Evolutionary conservation across 441 rosid species (phyloP), one percentile per base, ranked within the genome.

Genomic region (Populus hybrid): DNA sequence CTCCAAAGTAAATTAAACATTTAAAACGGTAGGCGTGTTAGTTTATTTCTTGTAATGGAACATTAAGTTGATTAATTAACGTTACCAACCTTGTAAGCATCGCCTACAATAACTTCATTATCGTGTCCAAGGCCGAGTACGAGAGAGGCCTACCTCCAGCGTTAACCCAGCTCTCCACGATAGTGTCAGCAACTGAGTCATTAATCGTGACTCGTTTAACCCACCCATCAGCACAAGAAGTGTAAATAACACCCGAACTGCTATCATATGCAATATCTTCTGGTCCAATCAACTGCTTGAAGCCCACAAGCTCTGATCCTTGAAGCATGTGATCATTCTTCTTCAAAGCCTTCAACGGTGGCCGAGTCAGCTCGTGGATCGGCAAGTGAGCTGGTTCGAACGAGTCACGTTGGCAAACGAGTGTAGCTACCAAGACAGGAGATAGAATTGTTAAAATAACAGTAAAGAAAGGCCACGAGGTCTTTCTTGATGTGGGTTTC

Each of bases 91-190:
- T 89, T 85, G 29, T 74, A 74, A 2, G 93, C 87, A 31, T 93
- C 93, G 10, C 92, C 95, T 1, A 92, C 97, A 1, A 93, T 81
- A 9, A 90, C 29, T 56, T 88, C 93, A 0, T 73, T 69, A 8
- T 82, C 12, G 7, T 9, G 76, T 35, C 91, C 93, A 1, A 93
- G 73, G 21, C 86, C 92, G 7, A 92, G 24, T 6, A 98, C 99
- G 10, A 95, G 94, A 0, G 98, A n/a, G n/a, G 98, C 75, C 98
- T 76, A 1, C 97, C 97, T 3, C 93, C 91, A 1, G 96, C 92
- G 74, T 88, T 82, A 28, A 93, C 89, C 93, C 87, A 90, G 24
- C 86, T 82, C 79, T 88, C 88, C 6, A 94, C 87, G 12, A 76
- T 82, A 4, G 84, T 67, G 71, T 87, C 88, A 7, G 40, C 16